Base-by-base conservation (phyloP, 805 yeast species). In the Kregervanrija pseudodelftensis region DNA sequence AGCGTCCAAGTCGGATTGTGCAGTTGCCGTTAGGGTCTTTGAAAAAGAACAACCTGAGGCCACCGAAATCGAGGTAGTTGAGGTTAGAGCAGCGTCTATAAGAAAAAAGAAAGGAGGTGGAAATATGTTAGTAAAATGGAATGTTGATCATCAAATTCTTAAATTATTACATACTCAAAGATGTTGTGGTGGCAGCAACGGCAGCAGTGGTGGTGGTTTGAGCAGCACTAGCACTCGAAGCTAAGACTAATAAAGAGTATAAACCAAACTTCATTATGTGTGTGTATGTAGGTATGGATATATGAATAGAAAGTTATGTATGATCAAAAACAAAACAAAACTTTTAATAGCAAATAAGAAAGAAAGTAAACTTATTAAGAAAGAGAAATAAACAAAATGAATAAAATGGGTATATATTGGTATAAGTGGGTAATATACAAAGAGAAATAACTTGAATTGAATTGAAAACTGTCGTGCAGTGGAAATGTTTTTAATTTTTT, bases 1-100 rank as follows among this genome's bases (percentile, higher is more conserved):
- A 28, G 65, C 59, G 58, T 88, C 95, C 61, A 91, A 79, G 55
- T 88, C 90, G 31, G 85, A 57, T 68, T 89, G 88, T 37, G 81
- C 77, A 44, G 93, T 79, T 56, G 88, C 95, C 43, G 95, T 85
- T 52, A 71, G 72, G 55, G 73, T 70, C 41, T 69, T 65, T 30
- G 70, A 58, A 70, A 82, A 79, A 34, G 85, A 73, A 76, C 95
- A 85, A 30, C 80, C 77, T 8, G 78, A 77, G 50, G 77, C 74
- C 42, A 74, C 67, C 22, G 70, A 57, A 52, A 65, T 59, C 10
- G 74, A 58, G 28, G 77, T 68, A 40, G 78, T 70, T 51, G 76
- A 73, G 45, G 77, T 60, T 49, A 78, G 80, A 38, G 80, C 63
- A 45, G 85, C 80, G 70, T 74, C 64, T 59, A 14, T 31, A 30